A percentile compares a stretch with the other conserved stretches of the same genome.
phyloP scores from a whole-genome alignment of 257 asterid genomes.

The Vinca minor region DNA sequence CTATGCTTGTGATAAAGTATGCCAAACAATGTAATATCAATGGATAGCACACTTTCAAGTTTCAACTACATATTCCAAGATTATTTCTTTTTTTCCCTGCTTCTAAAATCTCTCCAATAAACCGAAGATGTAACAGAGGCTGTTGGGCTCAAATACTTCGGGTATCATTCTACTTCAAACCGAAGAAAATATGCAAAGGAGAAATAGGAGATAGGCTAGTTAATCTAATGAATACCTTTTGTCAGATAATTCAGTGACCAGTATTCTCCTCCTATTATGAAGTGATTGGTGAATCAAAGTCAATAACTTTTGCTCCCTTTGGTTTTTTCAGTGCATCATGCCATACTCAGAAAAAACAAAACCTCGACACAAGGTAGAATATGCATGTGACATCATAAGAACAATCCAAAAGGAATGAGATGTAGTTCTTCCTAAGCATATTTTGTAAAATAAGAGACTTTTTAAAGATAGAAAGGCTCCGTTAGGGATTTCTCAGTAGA shows the following conservation, averaged over 20 bases:
- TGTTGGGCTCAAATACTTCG: neutral
- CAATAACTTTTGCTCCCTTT: neutral
- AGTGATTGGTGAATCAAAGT: neutral
- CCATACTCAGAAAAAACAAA: neutral
- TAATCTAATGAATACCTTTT: neutral
- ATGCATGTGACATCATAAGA: neutral
- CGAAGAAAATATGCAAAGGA: neutral
- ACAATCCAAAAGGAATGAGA: neutral
- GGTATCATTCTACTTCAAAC: neutral
- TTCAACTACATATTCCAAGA: neutral
- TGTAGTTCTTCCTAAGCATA: neutral
- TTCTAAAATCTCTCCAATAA: neutral
- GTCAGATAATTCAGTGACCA: neutral
- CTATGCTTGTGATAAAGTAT: neutral
- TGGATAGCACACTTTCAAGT: neutral
- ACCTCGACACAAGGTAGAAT: neutral
- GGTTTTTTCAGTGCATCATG: neutral
- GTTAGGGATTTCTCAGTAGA: too few species aligned
- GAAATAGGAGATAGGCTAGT: neutral
- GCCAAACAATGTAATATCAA: neutral
- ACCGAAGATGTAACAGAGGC: neutral
- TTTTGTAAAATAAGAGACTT: too few species aligned
- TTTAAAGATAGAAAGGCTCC: too few species aligned
- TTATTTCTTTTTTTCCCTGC: neutral
- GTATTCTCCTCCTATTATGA: neutral